Evolutionary conservation across 148 eudicot genomes (phyloP).

Genomic region (Vaccinium macrocarpon): DNA sequence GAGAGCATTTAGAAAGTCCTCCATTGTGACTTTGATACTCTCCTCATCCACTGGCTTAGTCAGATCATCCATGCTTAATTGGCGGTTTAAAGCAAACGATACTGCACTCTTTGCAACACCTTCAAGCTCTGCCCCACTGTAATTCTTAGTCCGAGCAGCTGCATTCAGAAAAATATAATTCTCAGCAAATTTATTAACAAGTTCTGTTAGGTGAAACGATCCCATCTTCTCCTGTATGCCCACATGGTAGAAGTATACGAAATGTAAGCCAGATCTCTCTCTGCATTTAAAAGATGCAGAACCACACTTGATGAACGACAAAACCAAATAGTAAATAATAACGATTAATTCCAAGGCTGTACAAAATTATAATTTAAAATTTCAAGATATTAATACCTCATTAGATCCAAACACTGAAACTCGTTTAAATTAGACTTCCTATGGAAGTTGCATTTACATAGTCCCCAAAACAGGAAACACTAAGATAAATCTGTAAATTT

Average conservation of each 20-base stretch:
- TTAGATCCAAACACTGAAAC: not conserved
- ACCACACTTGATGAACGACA: not conserved
- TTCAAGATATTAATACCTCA: not conserved
- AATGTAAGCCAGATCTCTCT: not conserved
- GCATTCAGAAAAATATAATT: slow-evolving; percentile 12
- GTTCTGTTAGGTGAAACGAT: not conserved
- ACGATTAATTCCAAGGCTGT: not conserved
- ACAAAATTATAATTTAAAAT: not conserved
- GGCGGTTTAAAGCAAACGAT: slow-evolving; percentile 91
- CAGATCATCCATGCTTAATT: slow-evolving; percentile 87
- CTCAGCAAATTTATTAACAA: not conserved
- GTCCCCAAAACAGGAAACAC: not conserved
- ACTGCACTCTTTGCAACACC: slow-evolving; percentile 99
- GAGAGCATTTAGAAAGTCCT: slow-evolving; percentile 80
- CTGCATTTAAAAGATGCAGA: not conserved
- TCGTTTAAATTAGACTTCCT: not conserved
- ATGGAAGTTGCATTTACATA: not conserved
- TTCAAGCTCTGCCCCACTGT: slow-evolving; percentile 99
- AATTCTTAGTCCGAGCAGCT: slow-evolving; percentile 96
- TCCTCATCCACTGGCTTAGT: slow-evolving; percentile 93
- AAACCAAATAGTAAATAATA: not conserved
- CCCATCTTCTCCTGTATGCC: not conserved
- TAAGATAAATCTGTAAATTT: not conserved
- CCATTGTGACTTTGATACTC: slow-evolving; percentile 91
- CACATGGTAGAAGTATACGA: not conserved